Evolutionary conservation across 2,329 filamentous ascomycete genomes (phyloP), one percentile per base, ranked within the genome.

Genomic region (Pseudocercospora vitis): DNA sequence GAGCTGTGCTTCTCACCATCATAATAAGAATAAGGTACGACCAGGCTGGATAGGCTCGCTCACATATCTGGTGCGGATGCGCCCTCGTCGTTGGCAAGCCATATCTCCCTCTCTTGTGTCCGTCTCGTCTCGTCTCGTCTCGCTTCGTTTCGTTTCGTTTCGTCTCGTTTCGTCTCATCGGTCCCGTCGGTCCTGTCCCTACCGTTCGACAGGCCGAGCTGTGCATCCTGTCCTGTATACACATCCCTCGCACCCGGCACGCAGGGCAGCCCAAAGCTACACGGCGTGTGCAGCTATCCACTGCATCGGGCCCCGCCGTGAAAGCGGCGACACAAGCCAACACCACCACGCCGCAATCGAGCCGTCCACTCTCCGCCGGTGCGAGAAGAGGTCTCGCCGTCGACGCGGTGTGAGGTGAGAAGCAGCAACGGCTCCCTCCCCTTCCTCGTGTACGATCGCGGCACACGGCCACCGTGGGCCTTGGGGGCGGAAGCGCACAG

Each of bases 401-500:
- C n/a, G n/a, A 16, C 32, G 16, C 40, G 35, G 5, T 6, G 5
- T n/a, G 40, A n/a, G 40, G 40, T 26, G 40, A n/a, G 23, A 45
- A 19, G 39, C 23, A 44, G 11, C 14, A 24, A n/a, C 37, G 12
- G 9, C 16, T 18, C 19, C 18, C 29, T 29, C 23, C n/a, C n/a
- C n/a, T n/a, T n/a, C n/a, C n/a, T n/a, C 45, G 35, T 57, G 54
- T 53, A 57, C 42, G 54, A 57, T 50, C 54, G 50, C 50, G 48
- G 54, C 54, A 50, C 54, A 50, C 48, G 54, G 50, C 50, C 48
- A 46, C 45, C 35, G 51, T 44, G 51, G 46, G 33, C 44, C 44
- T 39, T n/a, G n/a, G n/a, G n/a, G n/a, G n/a, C n/a, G n/a, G n/a
- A n/a, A n/a, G n/a, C n/a, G 18, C 39, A 40, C 47, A 50, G 50